Evolutionary conservation across 1,284 basidiomycete genomes (phyloP).

Genomic region (Thecaphora thlaspeos): DNA sequence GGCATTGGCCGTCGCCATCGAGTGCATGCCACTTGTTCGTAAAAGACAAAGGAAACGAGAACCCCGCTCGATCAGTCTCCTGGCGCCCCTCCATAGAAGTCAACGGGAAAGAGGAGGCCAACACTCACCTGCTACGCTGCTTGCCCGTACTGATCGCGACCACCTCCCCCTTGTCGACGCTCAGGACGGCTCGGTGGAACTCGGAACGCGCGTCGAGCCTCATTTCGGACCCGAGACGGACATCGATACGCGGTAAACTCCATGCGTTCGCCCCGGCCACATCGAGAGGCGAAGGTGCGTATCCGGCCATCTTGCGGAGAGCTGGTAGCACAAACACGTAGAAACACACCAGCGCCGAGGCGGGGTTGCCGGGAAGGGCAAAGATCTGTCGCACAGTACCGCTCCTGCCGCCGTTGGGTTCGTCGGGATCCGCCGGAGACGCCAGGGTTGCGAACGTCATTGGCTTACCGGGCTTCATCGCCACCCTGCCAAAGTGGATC

Average conservation of each 20-base stretch:
- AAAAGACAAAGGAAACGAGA: too few relatives aligned
- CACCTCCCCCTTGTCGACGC: conserved; percentile 61
- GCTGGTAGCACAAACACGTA: conserved; percentile 80
- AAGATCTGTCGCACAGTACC: conserved; percentile 64
- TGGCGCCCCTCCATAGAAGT: too few relatives aligned
- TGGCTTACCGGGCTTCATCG: conserved; percentile 61
- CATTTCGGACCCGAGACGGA: conserved; percentile 68
- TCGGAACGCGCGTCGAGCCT: conserved; percentile 72
- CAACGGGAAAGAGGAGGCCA: neutral
- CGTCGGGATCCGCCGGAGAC: conserved; percentile 15
- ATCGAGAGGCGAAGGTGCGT: neutral
- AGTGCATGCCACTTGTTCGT: conserved; percentile 40
- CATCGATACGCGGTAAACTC: conserved; percentile 68
- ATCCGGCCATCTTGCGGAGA: conserved; percentile 65
- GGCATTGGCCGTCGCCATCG: conserved; percentile 48
- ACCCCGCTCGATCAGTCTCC: too few relatives aligned
- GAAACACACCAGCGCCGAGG: conserved; percentile 82
- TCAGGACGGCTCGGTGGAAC: conserved; percentile 74
- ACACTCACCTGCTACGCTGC: conserved; percentile 39
- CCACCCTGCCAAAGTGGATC: conserved; percentile 73
- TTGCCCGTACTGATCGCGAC: conserved; percentile 64
- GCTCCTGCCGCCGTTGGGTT: conserved; percentile 58
- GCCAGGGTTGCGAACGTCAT: conserved; percentile 78
- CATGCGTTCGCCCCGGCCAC: conserved; percentile 59
- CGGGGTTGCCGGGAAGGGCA: conserved; percentile 83